phyloP scores from a whole-genome alignment of 176 grass and related monocot genomes.

The Echinochloa phyllopogon region DNA sequence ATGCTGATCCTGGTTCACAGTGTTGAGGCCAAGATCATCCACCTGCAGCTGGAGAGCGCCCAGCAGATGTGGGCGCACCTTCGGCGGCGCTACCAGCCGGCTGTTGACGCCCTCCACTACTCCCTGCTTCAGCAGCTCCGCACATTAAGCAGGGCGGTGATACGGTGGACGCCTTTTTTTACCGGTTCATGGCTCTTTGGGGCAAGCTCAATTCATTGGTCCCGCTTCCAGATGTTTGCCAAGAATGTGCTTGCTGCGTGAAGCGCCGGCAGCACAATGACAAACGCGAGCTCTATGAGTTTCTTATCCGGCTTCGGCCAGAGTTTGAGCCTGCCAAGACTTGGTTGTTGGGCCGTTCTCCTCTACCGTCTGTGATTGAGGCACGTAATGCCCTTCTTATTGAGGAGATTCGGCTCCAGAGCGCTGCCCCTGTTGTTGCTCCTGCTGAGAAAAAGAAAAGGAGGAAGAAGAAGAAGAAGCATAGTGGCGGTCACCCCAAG shows the following conservation, averaged over 20 bases:
- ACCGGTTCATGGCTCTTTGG: background rate
- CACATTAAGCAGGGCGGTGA: background rate
- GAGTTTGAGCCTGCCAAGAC: background rate
- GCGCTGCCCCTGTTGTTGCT: background rate
- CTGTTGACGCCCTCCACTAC: background rate
- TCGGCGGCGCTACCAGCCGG: background rate
- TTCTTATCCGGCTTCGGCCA: background rate
- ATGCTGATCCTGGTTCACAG: background rate
- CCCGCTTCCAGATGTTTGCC: background rate
- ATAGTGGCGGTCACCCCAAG: background rate
- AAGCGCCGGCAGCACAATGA: background rate
- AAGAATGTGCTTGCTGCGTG: background rate
- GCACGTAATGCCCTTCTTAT: background rate
- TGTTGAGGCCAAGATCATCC: background rate
- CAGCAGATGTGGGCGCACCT: background rate
- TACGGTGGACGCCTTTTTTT: background rate
- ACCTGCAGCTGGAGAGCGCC: background rate
- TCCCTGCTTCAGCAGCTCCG: background rate
- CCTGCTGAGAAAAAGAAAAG: background rate
- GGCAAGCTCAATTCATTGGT: background rate
- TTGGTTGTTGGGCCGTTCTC: background rate
- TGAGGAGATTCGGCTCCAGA: constrained; percentile 15
- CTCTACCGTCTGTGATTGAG: background rate
- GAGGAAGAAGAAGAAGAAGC: constrained; percentile 20
- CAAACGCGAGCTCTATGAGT: background rate